Evolutionary conservation across 495 filamentous ascomycete genomes (phyloP), one percentile per base, ranked within the genome.

Genomic region (Tuber magnatum): DNA sequence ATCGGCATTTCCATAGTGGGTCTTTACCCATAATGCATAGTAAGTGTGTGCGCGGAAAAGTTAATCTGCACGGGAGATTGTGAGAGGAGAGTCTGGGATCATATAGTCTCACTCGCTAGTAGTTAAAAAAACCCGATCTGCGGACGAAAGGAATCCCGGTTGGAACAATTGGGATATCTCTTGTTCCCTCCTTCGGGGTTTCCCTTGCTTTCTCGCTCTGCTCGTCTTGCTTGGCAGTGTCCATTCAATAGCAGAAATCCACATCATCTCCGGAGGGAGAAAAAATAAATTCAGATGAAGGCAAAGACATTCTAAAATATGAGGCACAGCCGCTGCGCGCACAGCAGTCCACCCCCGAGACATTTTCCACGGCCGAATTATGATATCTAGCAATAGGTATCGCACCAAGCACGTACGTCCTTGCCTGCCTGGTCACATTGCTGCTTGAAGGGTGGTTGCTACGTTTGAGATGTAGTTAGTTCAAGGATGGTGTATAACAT

Each of bases 181-280:
- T 18, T 35, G 14, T 0, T 14, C 9, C n/a, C 24, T 16, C 28
- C 56, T 7, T 48, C 28, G n/a, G n/a, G 5, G 5, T 65, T 35
- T 18, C 28, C 32, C 28, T 65, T 65, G 14, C 56, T 65, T 65
- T 32, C 56, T 28, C 56, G 28, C 56, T 35, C 28, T 35, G 56
- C 32, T 16, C 14, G 16, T 28, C 56, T 65, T 61, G 51, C 51
- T 61, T 65, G 56, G 56, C 56, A 12, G 28, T 8, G n/a, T 65
- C 56, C 32, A n/a, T 65, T 65, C 56, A 35, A 65, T 65, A 65
- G 14, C 28, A 65, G 56, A 65, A 65, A 65, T 65, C 28, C 56
- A 65, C 56, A 65, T 65, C 56, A 65, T 28, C 56, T 32, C 20
- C 35, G 28, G 56, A 35, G 56, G 16, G 56, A 35, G 18, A 65